Evolutionary conservation across 805 yeast genomes (phyloP).

Genomic region (Metschnikowia cubensis): DNA sequence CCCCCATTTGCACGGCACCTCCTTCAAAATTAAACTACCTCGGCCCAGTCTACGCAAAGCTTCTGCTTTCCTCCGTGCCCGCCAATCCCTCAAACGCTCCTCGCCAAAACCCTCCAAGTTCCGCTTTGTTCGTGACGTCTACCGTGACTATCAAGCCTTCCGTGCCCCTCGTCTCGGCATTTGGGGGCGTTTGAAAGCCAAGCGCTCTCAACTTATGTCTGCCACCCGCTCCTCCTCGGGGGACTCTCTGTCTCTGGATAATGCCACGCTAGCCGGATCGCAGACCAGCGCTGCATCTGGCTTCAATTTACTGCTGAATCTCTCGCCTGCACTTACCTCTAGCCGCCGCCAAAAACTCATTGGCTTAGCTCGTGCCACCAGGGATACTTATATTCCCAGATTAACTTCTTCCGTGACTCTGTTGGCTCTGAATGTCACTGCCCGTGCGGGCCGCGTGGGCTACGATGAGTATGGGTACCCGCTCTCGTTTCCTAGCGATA

Average conservation of each 20-base stretch:
- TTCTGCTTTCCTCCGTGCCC: constrained; percentile 12
- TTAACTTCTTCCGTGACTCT: constrained; percentile 46
- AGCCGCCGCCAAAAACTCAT: constrained; percentile 44
- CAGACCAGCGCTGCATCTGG: not conserved
- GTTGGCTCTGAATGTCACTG: constrained; percentile 44
- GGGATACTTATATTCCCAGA: constrained; percentile 55
- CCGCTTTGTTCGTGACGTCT: constrained; percentile 27
- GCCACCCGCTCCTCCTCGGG: not conserved
- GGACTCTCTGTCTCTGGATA: constrained; percentile 1
- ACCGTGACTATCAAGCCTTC: constrained; percentile 31
- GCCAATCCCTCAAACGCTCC: constrained; percentile 14
- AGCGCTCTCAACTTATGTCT: constrained; percentile 16
- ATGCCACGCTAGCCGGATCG: not conserved
- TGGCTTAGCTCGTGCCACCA: constrained; percentile 51
- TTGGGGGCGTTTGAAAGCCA: constrained; percentile 14
- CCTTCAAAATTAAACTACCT: constrained; percentile 11
- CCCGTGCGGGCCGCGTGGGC: constrained; percentile 16
- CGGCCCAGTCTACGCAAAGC: constrained; percentile 11
- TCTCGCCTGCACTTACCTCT: constrained; percentile 2
- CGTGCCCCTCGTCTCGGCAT: constrained; percentile 15
- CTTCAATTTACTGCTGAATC: constrained; percentile 4
- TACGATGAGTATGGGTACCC: constrained; percentile 18
- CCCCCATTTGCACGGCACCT: not conserved
- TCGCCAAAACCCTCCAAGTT: constrained; percentile 20
- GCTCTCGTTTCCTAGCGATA: constrained; percentile 48